A percentile compares a stretch with the other conserved stretches of the same genome.
Evolutionary conservation across 2,329 filamentous ascomycete genomes (phyloP).

Genomic region (Orbilia javanica): DNA sequence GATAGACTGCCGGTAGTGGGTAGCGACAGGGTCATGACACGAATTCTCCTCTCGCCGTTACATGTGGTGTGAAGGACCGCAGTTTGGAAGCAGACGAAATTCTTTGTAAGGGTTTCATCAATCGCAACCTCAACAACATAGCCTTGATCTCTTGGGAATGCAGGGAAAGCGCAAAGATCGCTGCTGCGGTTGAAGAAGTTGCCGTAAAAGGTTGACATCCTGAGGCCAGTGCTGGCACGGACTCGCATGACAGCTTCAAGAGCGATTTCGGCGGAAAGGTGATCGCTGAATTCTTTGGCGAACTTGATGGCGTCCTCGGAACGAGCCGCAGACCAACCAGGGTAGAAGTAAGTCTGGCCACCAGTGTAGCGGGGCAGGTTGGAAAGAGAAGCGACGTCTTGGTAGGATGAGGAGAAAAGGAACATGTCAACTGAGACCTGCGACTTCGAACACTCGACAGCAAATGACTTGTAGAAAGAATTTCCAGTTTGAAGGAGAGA

Average conservation of each 20-base stretch:
- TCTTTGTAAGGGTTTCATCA: conserved; percentile 92
- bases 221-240: conserved; percentile 89
- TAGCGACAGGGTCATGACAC: conserved; percentile 91
- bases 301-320: conserved; percentile 98
- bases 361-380: conserved; percentile 96
- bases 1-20: conserved; percentile 92
- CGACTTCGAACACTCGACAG: conserved; percentile 98
- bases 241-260: conserved; percentile 96
- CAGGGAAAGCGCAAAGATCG: conserved; percentile 96
- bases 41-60: conserved; percentile 94
- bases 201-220: conserved; percentile 98
- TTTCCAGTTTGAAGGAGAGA: conserved; percentile 88
- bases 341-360: conserved; percentile 98
- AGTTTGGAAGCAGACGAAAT: conserved; percentile 90
- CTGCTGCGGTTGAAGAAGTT: conserved; percentile 99
- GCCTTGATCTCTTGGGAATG: conserved; percentile 95
- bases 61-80: conserved; percentile 97
- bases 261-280: conserved; percentile 95
- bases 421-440: conserved; percentile 99
- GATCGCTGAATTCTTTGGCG: conserved; percentile 95
- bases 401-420: conserved; percentile 93
- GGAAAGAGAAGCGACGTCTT: conserved; percentile 95
- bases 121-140: conserved; percentile 99
- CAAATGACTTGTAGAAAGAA: conserved; percentile 99
- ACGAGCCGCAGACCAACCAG: conserved; percentile 94